Conservation (phyloP, 2,329 filamentous ascomycete genomes). For the Bisporella sp. region DNA sequence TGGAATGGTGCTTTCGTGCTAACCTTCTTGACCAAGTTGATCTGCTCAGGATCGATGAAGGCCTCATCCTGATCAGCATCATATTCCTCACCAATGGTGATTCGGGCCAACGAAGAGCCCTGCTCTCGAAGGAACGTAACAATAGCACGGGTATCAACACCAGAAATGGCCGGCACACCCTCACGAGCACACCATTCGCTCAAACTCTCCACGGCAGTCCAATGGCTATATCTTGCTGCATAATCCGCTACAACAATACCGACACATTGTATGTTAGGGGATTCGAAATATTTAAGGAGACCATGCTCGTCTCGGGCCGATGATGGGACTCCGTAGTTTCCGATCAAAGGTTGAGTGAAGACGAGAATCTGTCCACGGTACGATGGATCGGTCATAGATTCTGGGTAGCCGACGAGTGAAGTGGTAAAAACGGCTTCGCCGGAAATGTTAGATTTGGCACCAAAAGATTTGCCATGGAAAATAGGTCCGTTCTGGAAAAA, state of each 20-base stretch:
- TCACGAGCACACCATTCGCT: constrained; percentile 93
- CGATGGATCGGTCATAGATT: constrained; percentile 84
- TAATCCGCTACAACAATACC: constrained; percentile 95
- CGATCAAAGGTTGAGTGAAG: constrained; percentile 95
- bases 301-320: constrained; percentile 78
- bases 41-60: constrained; percentile 89
- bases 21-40: constrained; percentile 92
- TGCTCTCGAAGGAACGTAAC: constrained; percentile 94
- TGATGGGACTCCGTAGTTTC: constrained; percentile 96
- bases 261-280: constrained; percentile 91
- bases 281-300: constrained; percentile 96
- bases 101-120: constrained; percentile 90
- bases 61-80: constrained; percentile 97
- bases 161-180: constrained; percentile 91
- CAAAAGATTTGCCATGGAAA: constrained; percentile 94
- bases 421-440: constrained; percentile 99
- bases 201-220: constrained; percentile 94
- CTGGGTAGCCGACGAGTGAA: constrained; percentile 93
- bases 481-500: constrained; percentile 74
- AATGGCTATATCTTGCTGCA: constrained; percentile 91
- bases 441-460: constrained; percentile 92
- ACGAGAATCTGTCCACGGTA: constrained; percentile 94
- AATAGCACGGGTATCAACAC: constrained; percentile 93
- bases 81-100: constrained; percentile 94
- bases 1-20: constrained; percentile 98